Conservation (phyloP, 352 stramenopile species). For the Pythium grandisporangium region DNA sequence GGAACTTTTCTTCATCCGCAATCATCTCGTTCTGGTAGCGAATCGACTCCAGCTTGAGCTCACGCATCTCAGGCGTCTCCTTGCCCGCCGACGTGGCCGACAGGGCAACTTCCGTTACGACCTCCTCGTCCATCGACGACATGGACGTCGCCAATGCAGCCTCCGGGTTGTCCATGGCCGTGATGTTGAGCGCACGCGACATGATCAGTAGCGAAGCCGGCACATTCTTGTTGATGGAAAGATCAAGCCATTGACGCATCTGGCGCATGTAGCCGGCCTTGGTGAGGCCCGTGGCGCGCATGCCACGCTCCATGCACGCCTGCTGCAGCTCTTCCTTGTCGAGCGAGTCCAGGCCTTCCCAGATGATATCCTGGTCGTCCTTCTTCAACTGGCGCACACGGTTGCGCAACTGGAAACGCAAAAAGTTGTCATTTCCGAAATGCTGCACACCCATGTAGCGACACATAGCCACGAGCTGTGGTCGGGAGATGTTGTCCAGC, state of each 20-base stretch:
- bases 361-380: constrained; percentile 98
- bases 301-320: constrained; percentile 96
- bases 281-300: constrained; percentile 94
- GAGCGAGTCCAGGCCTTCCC: constrained; percentile 96
- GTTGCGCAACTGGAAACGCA: constrained; percentile 93
- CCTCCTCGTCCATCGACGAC: constrained; percentile 82
- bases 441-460: constrained; percentile 95
- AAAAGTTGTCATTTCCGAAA: constrained; percentile 95
- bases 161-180: constrained; percentile 70
- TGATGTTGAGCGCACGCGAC: constrained; percentile 96
- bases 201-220: constrained; percentile 98
- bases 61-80: constrained; percentile 61
- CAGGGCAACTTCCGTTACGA: constrained; percentile 81
- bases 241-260: constrained; percentile 96
- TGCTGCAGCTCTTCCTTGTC: constrained; percentile 97
- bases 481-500: constrained; percentile 95
- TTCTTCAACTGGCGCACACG: constrained; percentile 93
- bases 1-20: constrained; percentile 88
- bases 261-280: constrained; percentile 94
- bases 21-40: constrained; percentile 96
- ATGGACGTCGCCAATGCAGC: constrained; percentile 82
- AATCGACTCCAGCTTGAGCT: constrained; percentile 88
- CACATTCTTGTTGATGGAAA: constrained; percentile 98
- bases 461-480: constrained; percentile 96
- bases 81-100: constrained; percentile 60